Evolutionary conservation across 1,284 basidiomycete genomes (phyloP), one percentile per base, ranked within the genome.

Genomic region (Fereydounia khargensis): DNA sequence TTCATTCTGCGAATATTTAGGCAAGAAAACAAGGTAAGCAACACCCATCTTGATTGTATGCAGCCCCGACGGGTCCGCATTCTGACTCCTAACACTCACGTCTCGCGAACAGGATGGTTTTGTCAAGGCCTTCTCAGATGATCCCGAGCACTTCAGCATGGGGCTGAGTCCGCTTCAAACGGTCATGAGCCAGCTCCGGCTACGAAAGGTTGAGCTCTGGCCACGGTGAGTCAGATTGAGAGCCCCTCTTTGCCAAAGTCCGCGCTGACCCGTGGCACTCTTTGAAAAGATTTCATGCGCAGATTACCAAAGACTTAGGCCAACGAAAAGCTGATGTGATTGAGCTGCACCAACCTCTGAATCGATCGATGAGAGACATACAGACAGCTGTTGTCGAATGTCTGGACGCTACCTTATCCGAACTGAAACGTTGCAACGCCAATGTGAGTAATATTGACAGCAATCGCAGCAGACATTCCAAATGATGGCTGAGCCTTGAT

Each of bases 81-180:
- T 36, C 22, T 42, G 16, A 4, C 9, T 24, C n/a, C 20, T 24
- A 23, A 4, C 32, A 13, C 10, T 9, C 18, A 18, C 10, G 11
- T 17, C 8, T 18, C 32, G 18, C 11, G 16, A 10, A n/a, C 36
- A 44, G 36, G 82, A 81, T 5, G 94, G 92, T 1, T 99, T 97
- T 76, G 79, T 96, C 56, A 97, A 98, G 77, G 95, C 91, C 0
- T 97, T 98, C 73, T 91, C 91, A 0, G 94, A 97, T 74, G 86
- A 96, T 65, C 91, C 94, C 0, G 94, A 98, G 74, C 84, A 87
- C 50, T 95, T 98, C 55, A 91, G 88, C 0, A 88, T 85, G 60
- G 92, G 92, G 0, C 79, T 97, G 70, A 90, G 87, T 1, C 92
- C 94, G 0, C 79, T 99, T 16, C 88, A 88, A 68, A 91, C 87